Conservation (phyloP, 352 stramenopile genomes). For the Phytophthora boehmeriae region DNA sequence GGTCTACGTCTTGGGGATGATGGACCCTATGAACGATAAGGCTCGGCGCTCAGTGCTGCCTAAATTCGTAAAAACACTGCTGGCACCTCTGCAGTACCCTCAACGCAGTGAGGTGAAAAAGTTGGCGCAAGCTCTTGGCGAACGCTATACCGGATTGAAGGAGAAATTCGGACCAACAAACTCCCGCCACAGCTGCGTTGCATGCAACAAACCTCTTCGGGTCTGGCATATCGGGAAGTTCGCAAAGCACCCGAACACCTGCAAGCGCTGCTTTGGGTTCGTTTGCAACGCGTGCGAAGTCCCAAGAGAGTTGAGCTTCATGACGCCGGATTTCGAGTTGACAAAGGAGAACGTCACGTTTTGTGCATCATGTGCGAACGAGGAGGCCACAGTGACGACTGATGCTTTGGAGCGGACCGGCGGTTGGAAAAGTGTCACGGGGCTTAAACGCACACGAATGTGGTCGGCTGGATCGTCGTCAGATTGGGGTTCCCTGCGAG, state of each 20-base stretch:
- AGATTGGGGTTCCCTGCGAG: not conserved
- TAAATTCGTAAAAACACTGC: slow-evolving; percentile 23
- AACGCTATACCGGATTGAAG: slow-evolving; percentile 15
- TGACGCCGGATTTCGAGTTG: slow-evolving; percentile 33
- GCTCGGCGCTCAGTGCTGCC: slow-evolving; percentile 20
- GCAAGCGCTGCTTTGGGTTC: slow-evolving; percentile 30
- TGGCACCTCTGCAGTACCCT: slow-evolving; percentile 26
- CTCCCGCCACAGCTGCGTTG: slow-evolving; percentile 16
- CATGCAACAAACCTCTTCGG: slow-evolving; percentile 11
- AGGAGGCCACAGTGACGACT: not conserved
- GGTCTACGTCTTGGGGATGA: slow-evolving; percentile 26
- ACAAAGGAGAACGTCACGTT: slow-evolving; percentile 35
- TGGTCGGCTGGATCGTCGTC: slow-evolving; percentile 1
- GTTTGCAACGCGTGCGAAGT: slow-evolving; percentile 36
- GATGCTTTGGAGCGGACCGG: not conserved
- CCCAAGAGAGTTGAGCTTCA: slow-evolving; percentile 33
- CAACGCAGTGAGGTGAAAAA: slow-evolving; percentile 13
- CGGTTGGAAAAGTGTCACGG: not conserved
- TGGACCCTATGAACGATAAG: slow-evolving; percentile 22
- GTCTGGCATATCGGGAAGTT: slow-evolving; percentile 10
- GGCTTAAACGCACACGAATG: not conserved
- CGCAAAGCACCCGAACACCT: slow-evolving; percentile 12
- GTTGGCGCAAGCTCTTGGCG: slow-evolving; percentile 16
- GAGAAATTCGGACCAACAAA: slow-evolving; percentile 1
- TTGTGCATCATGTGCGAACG: slow-evolving; percentile 34